Conservation (phyloP, 164 flowering plant genomes). For the Vitis rotundifolia region DNA sequence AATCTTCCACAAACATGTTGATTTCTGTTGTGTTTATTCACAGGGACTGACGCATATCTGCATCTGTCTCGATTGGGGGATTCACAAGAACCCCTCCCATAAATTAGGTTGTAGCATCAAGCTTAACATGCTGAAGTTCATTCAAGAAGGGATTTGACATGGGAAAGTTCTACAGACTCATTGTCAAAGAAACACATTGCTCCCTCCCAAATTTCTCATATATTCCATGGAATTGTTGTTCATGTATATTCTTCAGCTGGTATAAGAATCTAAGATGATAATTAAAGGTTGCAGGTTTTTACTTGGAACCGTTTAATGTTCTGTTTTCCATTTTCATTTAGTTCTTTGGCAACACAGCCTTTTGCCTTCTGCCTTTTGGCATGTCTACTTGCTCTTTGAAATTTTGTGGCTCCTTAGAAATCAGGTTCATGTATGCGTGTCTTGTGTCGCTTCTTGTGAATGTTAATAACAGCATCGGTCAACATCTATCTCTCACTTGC, state of each 20-base stretch:
- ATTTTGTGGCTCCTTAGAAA: too few species aligned
- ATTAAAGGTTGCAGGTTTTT: too few species aligned
- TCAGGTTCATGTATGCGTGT: too few species aligned
- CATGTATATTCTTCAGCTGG: conserved; percentile 1
- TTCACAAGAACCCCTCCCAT: conserved; percentile 91
- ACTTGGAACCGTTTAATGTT: too few species aligned
- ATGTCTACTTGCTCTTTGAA: too few species aligned
- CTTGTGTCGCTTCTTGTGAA: too few species aligned
- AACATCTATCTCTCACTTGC: too few species aligned
- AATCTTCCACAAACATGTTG: neutral
- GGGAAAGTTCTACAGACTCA: neutral
- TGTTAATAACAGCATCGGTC: too few species aligned
- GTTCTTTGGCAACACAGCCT: too few species aligned
- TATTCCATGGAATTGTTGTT: neutral
- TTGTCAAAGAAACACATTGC: neutral
- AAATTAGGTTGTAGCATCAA: conserved; percentile 11
- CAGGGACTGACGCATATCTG: conserved; percentile 98
- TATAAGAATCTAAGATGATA: too few species aligned
- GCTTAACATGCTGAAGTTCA: neutral
- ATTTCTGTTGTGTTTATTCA: conserved; percentile 27
- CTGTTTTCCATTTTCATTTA: too few species aligned
- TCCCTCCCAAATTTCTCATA: neutral
- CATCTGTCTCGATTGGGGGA: conserved; percentile 92
- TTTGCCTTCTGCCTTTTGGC: too few species aligned
- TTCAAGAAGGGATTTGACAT: neutral